A percentile compares a stretch with the other conserved stretches of the same genome.
Evolutionary conservation across 306 rosid genomes (phyloP).

Genomic region (Biancaea sappan): DNA sequence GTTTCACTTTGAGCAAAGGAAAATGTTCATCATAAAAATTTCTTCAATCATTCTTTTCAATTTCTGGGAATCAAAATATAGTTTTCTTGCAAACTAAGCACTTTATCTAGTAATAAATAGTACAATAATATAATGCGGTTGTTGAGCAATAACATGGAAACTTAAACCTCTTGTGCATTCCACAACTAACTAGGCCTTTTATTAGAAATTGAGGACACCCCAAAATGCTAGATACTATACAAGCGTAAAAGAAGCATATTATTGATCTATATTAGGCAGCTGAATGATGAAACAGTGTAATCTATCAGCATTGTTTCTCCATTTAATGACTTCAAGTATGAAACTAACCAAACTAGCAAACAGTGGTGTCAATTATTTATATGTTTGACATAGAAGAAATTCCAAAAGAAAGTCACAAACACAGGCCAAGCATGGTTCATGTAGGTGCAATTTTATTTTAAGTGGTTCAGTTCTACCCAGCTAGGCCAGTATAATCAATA

Average conservation of each 20-base stretch:
- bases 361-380: slow-evolving; percentile 4
- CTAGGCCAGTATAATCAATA: background rate
- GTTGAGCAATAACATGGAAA: slow-evolving; percentile 17
- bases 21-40: slow-evolving; percentile 27
- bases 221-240: slow-evolving; percentile 21
- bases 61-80: slow-evolving; percentile 16
- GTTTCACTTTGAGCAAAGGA: slow-evolving; percentile 33
- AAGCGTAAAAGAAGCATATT: slow-evolving; percentile 16
- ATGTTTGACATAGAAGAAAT: slow-evolving; percentile 17
- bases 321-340: slow-evolving; percentile 16
- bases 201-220: slow-evolving; percentile 1
- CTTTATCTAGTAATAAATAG: slow-evolving; percentile 12
- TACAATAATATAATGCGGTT: background rate
- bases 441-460: background rate
- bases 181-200: slow-evolving; percentile 10
- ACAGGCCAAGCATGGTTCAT: background rate
- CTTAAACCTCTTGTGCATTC: slow-evolving; percentile 19
- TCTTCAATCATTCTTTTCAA: slow-evolving; percentile 20
- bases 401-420: background rate
- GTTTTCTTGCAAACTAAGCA: background rate
- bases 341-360: slow-evolving; percentile 9
- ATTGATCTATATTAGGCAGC: slow-evolving; percentile 14
- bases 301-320: slow-evolving; percentile 5
- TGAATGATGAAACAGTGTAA: slow-evolving; percentile 12
- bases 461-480: background rate